phyloP scores from a whole-genome alignment of 495 filamentous ascomycete species.

The Penicillium atrosanguineum region DNA sequence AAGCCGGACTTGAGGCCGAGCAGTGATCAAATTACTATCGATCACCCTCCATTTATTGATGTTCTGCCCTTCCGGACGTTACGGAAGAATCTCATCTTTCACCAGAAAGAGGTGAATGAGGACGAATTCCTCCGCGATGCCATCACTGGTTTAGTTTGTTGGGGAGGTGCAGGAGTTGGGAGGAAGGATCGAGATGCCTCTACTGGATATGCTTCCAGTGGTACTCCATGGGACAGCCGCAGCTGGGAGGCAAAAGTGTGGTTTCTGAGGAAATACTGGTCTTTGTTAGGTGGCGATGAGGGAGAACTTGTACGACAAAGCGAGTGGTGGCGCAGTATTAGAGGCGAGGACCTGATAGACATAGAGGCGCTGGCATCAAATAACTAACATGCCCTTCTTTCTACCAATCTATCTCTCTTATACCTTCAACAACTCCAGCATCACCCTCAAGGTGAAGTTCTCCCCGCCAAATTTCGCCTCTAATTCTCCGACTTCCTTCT shows the following conservation, averaged over 20 bases:
- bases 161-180: conserved; percentile 25
- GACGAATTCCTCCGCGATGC: conserved; percentile 24
- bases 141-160: conserved; percentile 24
- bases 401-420: no score
- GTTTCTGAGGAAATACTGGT: conserved; percentile 35
- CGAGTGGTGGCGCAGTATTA: conserved; percentile 28
- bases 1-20: conserved; percentile 27
- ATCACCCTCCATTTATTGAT: conserved; percentile 28
- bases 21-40: conserved; percentile 23
- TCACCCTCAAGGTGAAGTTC: no score
- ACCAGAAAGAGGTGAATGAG: conserved; percentile 18
- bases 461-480: no score
- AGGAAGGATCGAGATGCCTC: conserved; percentile 19
- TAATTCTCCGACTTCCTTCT: no score
- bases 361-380: no score
- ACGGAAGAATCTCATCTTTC: conserved; percentile 24
- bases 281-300: conserved; percentile 25
- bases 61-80: conserved; percentile 24
- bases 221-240: conserved; percentile 28
- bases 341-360: conserved; percentile 11
- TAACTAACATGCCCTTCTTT: no score
- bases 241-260: conserved; percentile 29
- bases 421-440: no score
- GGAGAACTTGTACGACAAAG: conserved; percentile 31
- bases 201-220: conserved; percentile 21